Percentiles rank a stretch among this genome's conserved stretches.
Evolutionary conservation across 2,329 filamentous ascomycete genomes (phyloP).

Genomic region (Aspergillus quadrilineatus): DNA sequence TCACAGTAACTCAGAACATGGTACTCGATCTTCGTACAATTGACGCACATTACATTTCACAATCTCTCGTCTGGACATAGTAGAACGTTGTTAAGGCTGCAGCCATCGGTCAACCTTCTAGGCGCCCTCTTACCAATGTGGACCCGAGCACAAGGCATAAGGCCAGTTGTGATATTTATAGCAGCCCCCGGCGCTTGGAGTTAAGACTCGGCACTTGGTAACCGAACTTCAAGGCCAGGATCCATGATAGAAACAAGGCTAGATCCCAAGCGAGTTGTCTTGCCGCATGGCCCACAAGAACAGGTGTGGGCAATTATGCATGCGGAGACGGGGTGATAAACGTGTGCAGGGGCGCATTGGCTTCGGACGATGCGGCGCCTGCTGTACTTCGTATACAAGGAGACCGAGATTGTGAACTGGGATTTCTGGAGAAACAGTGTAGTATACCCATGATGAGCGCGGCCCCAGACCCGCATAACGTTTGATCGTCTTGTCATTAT

Average conservation of each 20-base stretch:
- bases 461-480: conserved; percentile 12
- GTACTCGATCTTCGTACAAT: no score
- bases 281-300: background rate
- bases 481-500: background rate
- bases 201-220: background rate
- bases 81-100: background rate
- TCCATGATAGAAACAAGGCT: background rate
- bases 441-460: background rate
- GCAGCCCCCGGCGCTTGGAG: background rate
- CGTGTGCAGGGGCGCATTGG: background rate
- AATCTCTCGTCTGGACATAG: no score
- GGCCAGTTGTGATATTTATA: conserved; percentile 1
- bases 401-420: background rate
- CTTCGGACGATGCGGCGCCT: background rate
- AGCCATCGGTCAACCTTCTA: background rate
- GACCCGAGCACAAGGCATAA: background rate
- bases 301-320: background rate
- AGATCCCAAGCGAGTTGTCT: background rate
- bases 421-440: background rate
- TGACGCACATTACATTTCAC: no score
- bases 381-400: background rate
- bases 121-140: background rate
- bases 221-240: background rate
- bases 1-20: no score
- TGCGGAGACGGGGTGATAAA: background rate